Conservation (phyloP, 1,139 yeast genomes). For the Protomyces gravidus region DNA sequence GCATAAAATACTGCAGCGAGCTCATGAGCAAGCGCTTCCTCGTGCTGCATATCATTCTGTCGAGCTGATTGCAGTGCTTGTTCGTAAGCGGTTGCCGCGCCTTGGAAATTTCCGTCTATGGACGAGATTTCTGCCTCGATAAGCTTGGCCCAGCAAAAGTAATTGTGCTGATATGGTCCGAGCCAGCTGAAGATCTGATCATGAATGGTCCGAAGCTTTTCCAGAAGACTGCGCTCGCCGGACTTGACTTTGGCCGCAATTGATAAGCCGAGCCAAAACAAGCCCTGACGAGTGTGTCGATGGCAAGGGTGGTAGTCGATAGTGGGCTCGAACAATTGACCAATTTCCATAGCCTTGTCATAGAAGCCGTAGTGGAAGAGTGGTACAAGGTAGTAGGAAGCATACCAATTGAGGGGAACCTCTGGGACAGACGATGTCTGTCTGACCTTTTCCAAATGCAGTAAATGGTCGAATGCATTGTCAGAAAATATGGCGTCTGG, state of each 20-base stretch:
- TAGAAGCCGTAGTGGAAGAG: constrained; percentile 27
- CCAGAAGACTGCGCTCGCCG: constrained; percentile 1
- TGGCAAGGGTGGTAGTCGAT: constrained; percentile 20
- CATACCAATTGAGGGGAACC: neutral
- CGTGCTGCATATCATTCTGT: constrained; percentile 8
- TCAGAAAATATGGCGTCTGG: constrained; percentile 27
- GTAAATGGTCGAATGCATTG: neutral
- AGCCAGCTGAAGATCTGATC: neutral
- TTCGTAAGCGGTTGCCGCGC: constrained; percentile 27
- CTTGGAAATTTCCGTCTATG: constrained; percentile 24
- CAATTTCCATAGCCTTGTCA: constrained; percentile 24
- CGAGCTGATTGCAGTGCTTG: constrained; percentile 11
- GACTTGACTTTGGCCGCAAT: constrained; percentile 5
- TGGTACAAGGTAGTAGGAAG: neutral
- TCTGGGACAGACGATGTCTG: neutral
- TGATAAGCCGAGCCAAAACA: constrained; percentile 26
- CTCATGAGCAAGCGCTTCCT: constrained; percentile 18
- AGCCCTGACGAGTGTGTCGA: constrained; percentile 7
- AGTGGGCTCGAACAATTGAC: neutral
- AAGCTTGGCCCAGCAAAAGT: constrained; percentile 19
- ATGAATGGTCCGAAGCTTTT: constrained; percentile 27
- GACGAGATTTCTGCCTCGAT: constrained; percentile 30
- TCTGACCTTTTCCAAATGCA: neutral
- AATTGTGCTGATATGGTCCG: constrained; percentile 10
- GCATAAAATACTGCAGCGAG: constrained; percentile 27